Base-by-base conservation (phyloP, 106 monocot species). In the Allium sativum region DNA sequence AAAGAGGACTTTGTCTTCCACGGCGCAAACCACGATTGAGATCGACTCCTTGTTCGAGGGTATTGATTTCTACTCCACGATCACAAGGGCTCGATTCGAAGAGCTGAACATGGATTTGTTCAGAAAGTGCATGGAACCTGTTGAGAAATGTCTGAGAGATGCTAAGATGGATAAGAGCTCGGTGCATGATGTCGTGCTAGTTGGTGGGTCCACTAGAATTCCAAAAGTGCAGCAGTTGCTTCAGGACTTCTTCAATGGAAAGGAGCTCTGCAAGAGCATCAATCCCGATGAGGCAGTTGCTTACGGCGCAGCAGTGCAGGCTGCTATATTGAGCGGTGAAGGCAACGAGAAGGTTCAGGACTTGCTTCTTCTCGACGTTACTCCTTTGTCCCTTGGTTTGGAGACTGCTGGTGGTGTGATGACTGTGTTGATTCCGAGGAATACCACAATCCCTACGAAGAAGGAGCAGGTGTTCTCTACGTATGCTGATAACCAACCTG, bases 131-230 rank as follows among this genome's bases (percentile, higher is more conserved):
- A 65, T 48, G 64, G 64, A 65, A 51, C 48, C 64, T 10, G 64
- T 65, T 12, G 64, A 65, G 64, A 50, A 65, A 31, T 31, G 64
- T 47, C 18, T 65, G 64, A 50, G 47, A 45, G 64, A 65, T 22
- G 64, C 64, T 12, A 65, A 65, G 19, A 65, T 65, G 64, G 64
- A 65, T 48, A 65, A 65, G 48, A 50, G 64, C 64, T 50, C 50
- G 4, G 64, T 65, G 12, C 70, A 88, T 52, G 88, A 88, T 17
- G 84, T 88, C 40, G 88, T 88, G 1, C 78, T 88, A 2, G 80
- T 50, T 15, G 48, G 48, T 6, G 48, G 48, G 48, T 50, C 48
- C 48, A 50, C 48, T 50, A 3, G 48, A 12, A 50, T 50, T 50
- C 48, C 48, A 12, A 50, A 50, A 50, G 48, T 50, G 15, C 48